Base-by-base conservation (phyloP, 192 early-diverging fungal species). In the Mortierella alpina region DNA sequence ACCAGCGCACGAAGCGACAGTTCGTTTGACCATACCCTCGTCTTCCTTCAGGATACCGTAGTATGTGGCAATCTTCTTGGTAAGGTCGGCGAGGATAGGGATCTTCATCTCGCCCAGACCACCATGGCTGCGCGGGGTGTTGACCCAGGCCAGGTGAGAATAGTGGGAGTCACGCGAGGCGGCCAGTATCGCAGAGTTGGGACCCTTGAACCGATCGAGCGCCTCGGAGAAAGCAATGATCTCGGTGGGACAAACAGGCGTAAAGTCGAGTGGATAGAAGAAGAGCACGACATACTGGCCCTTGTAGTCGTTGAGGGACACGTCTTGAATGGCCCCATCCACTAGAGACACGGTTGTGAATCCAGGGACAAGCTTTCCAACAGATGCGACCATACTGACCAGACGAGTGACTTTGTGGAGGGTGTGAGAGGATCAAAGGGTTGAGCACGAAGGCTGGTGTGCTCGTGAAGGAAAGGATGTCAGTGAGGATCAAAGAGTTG, bases 211-310 rank as follows among this genome's bases (percentile, higher is more conserved):
- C 80, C 96, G 91, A 12, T 89, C 90, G 70, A 89, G 86, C 72
- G 90, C 90, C 84, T 98, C 96, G 67, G 89, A 90, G 90, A 96
- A 96, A 42, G 94, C 94, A 64, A 95, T 90, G 86, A 98, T 95
- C 85, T 98, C 95, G 70, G 96, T 97, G 42, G 96, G 96, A 88
- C 96, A 98, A 56, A 94, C 92, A 64, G 93, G 69, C 66, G 92
- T 93, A 82, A 93, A 97, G 85, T 96, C 96, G 66, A 96, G 89
- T 55, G 96, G 96, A 88, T 96, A 97, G 84, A 95, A 94, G 84
- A 95, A 93, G 45, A 96, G 88, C 18, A 94, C 90, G 20, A 95
- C 84, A 81, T 87, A 91, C 79, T 90, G 87, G 79, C 90, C 90
- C 87, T 90, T 90, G 87, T 88, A 91, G 82, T 91, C 86, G 22